A percentile compares a stretch with the other conserved stretches of the same genome.
phyloP scores from a whole-genome alignment of 192 early-diverging fungal species.

The Coemansia sp. region DNA sequence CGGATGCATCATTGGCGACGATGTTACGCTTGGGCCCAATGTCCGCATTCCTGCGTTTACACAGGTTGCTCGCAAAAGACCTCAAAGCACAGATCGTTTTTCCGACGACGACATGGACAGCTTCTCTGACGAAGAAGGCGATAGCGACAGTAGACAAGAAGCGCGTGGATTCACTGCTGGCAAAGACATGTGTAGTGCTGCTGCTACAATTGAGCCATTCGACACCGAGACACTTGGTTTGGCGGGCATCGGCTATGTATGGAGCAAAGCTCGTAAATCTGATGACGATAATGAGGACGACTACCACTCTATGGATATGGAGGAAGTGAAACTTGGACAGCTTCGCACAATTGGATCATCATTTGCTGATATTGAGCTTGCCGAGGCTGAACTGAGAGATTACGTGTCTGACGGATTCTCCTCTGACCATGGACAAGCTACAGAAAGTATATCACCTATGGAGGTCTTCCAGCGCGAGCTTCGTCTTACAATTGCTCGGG shows the following conservation, averaged over 20 bases:
- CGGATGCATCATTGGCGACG: slow-evolving; percentile 75
- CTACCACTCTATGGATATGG: slow-evolving; percentile 52
- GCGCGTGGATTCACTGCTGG: not conserved
- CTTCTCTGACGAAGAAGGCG: slow-evolving; percentile 44
- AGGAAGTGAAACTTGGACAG: slow-evolving; percentile 18
- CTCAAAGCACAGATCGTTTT: slow-evolving; percentile 10
- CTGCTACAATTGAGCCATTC: slow-evolving; percentile 22
- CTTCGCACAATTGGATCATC: slow-evolving; percentile 39
- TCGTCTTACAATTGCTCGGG: slow-evolving; percentile 77
- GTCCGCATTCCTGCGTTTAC: slow-evolving; percentile 66
- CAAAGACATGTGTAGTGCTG: not conserved
- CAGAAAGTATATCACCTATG: slow-evolving; percentile 35
- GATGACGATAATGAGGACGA: slow-evolving; percentile 54
- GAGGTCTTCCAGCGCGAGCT: slow-evolving; percentile 72
- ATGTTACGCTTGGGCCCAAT: slow-evolving; percentile 70
- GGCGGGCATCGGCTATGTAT: slow-evolving; percentile 63
- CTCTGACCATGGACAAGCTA: slow-evolving; percentile 50
- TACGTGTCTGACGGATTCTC: slow-evolving; percentile 15
- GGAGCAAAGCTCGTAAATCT: slow-evolving; percentile 23
- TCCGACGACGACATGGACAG: slow-evolving; percentile 24
- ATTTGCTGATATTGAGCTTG: slow-evolving; percentile 17
- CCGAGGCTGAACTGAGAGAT: slow-evolving; percentile 23
- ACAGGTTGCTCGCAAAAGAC: slow-evolving; percentile 55
- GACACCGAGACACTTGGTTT: slow-evolving; percentile 55
- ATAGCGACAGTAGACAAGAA: slow-evolving; percentile 19